Evolutionary conservation across 768 basidiomycete genomes (phyloP), one percentile per base, ranked within the genome.

Genomic region (Termitomyces sp.): DNA sequence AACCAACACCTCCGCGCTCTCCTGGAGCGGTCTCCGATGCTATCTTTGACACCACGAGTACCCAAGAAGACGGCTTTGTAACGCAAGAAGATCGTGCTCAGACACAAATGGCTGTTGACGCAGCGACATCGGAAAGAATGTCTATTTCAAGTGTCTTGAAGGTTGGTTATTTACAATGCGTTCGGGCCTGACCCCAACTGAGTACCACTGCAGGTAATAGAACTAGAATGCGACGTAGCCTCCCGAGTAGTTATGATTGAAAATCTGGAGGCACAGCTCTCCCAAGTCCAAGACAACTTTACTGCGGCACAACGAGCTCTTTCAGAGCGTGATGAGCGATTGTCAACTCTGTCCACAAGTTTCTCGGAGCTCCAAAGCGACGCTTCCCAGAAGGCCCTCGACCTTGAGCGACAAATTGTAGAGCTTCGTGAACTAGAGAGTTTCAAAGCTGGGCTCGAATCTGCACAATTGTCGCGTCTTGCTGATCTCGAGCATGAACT

Each of bases 1-100:
- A 74, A 24, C 81, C 82, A 11, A 84, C 82, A 1, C 83, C 83
- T 56, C 80, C 80, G 22, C 81, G 76, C 64, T 60, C 65, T 4
- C 64, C 64, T 13, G 64, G 62, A 33, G 57, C 53, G 12, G 36
- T 15, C 12, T 59, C 52, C 20, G 62, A 51, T 9, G 55, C 52
- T 13, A 22, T 60, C 18, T 7, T 22, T 15, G 44, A 57, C 32
- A 53, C 16, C 13, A 15, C 24, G 7, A 49, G 18, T 32, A 50
- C 32, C 6, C 57, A 56, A 42, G 39, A 52, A 15, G 33, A 38
- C 22, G 51, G 33, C 1, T 50, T 49, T n/a, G 45, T 20, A 28
- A 28, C 4, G 28, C 28, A 28, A 28, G 28, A 28, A 4, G 28
- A 28, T 28, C 28, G 4, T 28, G 28, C 28, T 38, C 44, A 52